phyloP scores from a whole-genome alignment of 805 yeast genomes.

The Metschnikowia lunata region DNA sequence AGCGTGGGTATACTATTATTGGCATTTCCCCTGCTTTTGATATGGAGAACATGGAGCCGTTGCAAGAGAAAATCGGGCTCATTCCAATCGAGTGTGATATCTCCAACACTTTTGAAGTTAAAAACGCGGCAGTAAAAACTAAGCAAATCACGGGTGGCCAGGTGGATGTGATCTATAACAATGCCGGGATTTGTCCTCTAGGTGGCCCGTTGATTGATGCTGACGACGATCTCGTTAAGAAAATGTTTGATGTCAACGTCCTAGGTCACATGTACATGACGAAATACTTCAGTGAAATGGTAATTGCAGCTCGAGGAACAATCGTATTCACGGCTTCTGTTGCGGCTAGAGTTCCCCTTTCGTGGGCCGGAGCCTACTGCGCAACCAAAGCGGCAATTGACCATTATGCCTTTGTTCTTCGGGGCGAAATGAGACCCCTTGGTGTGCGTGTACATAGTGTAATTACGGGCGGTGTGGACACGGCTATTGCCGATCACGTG shows the following conservation, averaged over 20 bases:
- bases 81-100: constrained; percentile 34
- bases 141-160: constrained; percentile 25
- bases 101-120: constrained; percentile 17
- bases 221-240: constrained; percentile 20
- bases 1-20: constrained; percentile 35
- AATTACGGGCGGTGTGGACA: constrained; percentile 38
- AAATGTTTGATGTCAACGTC: constrained; percentile 32
- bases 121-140: constrained; percentile 20
- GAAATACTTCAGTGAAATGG: constrained; percentile 26
- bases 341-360: constrained; percentile 27
- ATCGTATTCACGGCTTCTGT: constrained; percentile 38
- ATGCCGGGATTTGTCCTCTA: constrained; percentile 34
- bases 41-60: constrained; percentile 24
- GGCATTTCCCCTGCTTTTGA: constrained; percentile 30
- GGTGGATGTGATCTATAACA: constrained; percentile 37
- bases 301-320: constrained; percentile 31
- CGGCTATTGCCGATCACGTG: constrained; percentile 25
- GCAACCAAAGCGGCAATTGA: constrained; percentile 40
- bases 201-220: constrained; percentile 32
- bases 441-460: constrained; percentile 38
- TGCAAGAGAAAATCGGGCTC: constrained; percentile 22
- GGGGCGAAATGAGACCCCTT: constrained; percentile 32
- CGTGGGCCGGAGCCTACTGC: constrained; percentile 31
- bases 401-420: constrained; percentile 29
- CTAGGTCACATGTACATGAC: constrained; percentile 36